phyloP scores from a whole-genome alignment of 306 rosid species.

The Vigna nakashimae region DNA sequence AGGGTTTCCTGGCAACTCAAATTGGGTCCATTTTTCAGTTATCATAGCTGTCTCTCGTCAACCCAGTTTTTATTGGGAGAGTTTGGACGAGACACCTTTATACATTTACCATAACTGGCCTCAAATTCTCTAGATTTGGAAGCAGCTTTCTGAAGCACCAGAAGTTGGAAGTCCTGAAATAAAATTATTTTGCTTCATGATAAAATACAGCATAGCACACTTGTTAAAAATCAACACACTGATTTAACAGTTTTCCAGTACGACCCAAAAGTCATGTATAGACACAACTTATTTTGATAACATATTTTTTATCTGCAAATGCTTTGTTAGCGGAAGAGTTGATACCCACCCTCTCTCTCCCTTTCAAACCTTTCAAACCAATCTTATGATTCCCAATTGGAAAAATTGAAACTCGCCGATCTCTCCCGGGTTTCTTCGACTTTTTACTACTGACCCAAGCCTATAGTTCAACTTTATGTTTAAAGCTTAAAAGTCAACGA shows the following conservation, averaged over 20 bases:
- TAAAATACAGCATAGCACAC: neutral
- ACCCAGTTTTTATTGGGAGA: conserved; percentile 47
- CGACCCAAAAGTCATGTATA: neutral
- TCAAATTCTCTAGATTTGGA: conserved; percentile 85
- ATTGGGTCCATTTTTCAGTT: conserved; percentile 42
- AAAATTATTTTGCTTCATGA: conserved; percentile 2
- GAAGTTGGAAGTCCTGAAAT: conserved; percentile 67
- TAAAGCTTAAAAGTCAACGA: neutral
- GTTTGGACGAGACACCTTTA: conserved; percentile 38
- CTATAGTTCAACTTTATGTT: neutral
- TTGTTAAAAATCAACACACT: conserved; percentile 13
- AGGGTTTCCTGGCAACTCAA: conserved; percentile 48
- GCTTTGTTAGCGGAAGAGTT: too few species aligned
- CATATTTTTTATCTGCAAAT: neutral
- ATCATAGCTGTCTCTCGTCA: conserved; percentile 49
- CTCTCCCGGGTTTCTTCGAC: too few species aligned
- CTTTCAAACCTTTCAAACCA: too few species aligned
- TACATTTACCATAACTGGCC: conserved; percentile 70
- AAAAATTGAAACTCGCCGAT: too few species aligned
- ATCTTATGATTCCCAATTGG: too few species aligned
- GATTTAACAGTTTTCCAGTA: conserved; percentile 11
- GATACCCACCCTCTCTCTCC: too few species aligned
- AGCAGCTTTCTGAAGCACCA: conserved; percentile 77
- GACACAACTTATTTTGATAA: conserved; percentile 4
- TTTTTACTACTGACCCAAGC: too few species aligned